Base-by-base conservation (phyloP, 2,329 filamentous ascomycete species). In the Fusarium algeriense region DNA sequence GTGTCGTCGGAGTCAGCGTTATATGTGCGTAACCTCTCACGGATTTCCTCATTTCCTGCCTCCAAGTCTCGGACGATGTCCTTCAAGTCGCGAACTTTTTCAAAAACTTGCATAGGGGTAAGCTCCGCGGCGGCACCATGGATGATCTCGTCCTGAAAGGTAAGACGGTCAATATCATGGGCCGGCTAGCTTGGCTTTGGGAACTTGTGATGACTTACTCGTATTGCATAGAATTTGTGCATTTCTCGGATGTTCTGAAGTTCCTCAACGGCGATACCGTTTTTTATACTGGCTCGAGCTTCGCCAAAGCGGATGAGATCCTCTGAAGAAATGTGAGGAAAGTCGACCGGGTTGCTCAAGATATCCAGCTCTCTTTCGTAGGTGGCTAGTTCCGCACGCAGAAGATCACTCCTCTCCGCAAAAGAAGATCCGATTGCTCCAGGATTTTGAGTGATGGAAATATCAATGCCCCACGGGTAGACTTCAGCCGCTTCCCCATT, bases 71-170 rank as follows among this genome's bases (percentile, higher is more conserved):
- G 13, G 2, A 9, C 50, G 2, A 45, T n/a, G 1, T 14, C 15
- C 0, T 15, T 5, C 0, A 55, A 17, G 1, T 46, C 28, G 2
- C 26, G 13, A 15, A 38, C 30, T 35, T 41, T 38, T 1, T 23
- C 35, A 0, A 30, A 0, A 2, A 41, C 19, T 2, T 52, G 23
- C 1, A 20, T 19, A 0, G 15, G 46, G 0, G 30, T 34, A 0
- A 50, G 30, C 3, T 19, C 19, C 0, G 11, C 46, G 1, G 34
- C 15, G 1, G 15, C 23, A 3, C 30, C 34, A 2, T 17, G 1
- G 1, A 50, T 50, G 0, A 55, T 15, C 6, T 17, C 15, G 0
- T 34, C 15, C 52, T 55, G 14, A 6, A 17, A 28, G n/a, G 13
- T 35, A 5, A 35, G 20, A 23, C 17, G 1, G 38, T 55, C 9